Base-by-base conservation (phyloP, 2,329 filamentous ascomycete genomes). In the Metarhizium guizhouense region DNA sequence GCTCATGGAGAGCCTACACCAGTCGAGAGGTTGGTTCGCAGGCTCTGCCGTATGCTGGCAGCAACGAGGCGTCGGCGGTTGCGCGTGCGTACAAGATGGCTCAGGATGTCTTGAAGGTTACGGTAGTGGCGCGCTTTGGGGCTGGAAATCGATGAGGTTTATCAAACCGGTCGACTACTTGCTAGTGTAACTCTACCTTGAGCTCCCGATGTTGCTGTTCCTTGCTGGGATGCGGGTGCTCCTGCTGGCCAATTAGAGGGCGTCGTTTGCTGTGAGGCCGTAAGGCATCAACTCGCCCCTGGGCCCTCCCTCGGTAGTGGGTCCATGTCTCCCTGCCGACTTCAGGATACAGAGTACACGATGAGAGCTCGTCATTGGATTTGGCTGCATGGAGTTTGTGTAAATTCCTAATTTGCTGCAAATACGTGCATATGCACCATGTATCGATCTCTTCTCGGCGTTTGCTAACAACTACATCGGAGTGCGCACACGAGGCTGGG, bases 1-100 rank as follows among this genome's bases (percentile, higher is more conserved):
- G 68, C 62, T 66, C 70, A 72, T 72, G 60, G 70, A 71, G 70
- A 64, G 68, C 61, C 60, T 59, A 56, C 54, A 59, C 54, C 58
- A 57, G 59, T 59, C 57, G 57, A 59, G 60, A 59, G 58, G 56
- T 58, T 55, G 53, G 58, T 36, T 58, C 57, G 59, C 57, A 60
- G 60, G 58, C 64, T 32, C 13, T 18, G 14, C 50, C n/a, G 10
- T 50, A n/a, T 11, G 13, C 3, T 53, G 36, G 34, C 13, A 34
- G 30, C 38, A 5, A 18, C 45, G 51, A 29, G 45, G 48, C 53
- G 20, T 42, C 43, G 7, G 45, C 52, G n/a, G 32, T 38, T 49
- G 42, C 30, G 52, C 45, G 45, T 49, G 16, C 29, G 29, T 29
- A 20, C 40, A 14, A 20, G 51, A 47, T 30, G 45, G 25, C 45